These are phyloP conservation scores for Quercus lobata DNA, from an alignment of 331 rosid species.

Conservation along the genomic window DNA sequence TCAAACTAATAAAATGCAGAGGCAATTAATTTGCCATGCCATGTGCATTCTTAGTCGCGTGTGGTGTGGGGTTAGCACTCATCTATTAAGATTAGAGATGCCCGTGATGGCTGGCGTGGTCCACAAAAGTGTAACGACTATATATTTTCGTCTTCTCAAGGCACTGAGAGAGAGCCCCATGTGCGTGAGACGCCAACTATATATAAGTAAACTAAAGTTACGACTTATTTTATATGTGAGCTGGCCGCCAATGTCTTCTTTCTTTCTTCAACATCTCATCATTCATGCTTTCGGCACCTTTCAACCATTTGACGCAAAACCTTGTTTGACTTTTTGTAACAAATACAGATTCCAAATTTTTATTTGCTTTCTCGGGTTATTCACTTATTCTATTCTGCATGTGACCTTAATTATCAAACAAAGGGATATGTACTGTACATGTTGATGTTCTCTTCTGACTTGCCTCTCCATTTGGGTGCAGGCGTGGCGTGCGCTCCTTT, in stretches of 20 bases:
- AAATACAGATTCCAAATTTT: background rate
- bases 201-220: background rate
- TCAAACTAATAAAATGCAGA: background rate
- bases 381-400: background rate
- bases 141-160: background rate
- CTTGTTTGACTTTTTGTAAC: background rate
- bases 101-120: background rate
- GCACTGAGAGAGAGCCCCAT: background rate
- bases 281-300: conserved; percentile 6
- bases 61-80: background rate
- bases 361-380: background rate
- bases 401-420: background rate
- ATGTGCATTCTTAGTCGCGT: background rate
- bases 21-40: background rate
- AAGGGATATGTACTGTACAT: background rate
- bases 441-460: no score
- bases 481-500: no score
- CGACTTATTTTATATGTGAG: background rate
- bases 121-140: background rate
- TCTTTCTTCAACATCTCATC: background rate
- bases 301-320: conserved; percentile 20
- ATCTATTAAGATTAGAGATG: no score
- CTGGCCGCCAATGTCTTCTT: background rate
- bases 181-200: background rate
- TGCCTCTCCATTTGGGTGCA: no score